These are phyloP conservation scores for Debaryomyces sp. DNA, from an alignment of 1,139 yeast genomes.

Conservation along the genomic window DNA sequence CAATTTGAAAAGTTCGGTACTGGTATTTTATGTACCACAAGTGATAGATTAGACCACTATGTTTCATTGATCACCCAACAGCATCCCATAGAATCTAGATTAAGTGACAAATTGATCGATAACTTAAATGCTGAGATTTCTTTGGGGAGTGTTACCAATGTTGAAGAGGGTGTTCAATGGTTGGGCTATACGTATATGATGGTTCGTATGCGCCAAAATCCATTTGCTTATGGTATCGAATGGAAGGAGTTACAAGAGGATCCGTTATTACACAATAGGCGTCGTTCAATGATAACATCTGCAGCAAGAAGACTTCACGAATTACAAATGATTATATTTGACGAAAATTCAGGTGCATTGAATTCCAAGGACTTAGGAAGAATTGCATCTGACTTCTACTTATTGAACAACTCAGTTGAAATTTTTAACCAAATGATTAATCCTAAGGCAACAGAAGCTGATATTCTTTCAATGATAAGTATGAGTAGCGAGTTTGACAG, in stretches of 20 bases:
- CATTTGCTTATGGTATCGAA: slow-evolving; percentile 89
- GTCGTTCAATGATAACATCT: slow-evolving; percentile 71
- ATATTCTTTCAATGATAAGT: slow-evolving; percentile 83
- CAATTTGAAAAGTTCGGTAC: slow-evolving; percentile 93
- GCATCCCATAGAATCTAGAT: slow-evolving; percentile 91
- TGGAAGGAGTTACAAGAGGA: slow-evolving; percentile 86
- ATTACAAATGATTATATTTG: slow-evolving; percentile 91
- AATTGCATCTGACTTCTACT: slow-evolving; percentile 90
- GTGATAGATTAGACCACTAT: slow-evolving; percentile 83
- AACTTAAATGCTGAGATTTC: slow-evolving; percentile 96
- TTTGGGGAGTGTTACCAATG: slow-evolving; percentile 90
- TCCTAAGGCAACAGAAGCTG: slow-evolving; percentile 90
- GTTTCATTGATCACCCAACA: slow-evolving; percentile 87
- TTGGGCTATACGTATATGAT: slow-evolving; percentile 92
- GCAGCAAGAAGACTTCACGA: slow-evolving; percentile 85
- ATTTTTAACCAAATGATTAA: slow-evolving; percentile 83
- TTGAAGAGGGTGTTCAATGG: slow-evolving; percentile 96
- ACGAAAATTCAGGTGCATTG: slow-evolving; percentile 79
- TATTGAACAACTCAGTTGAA: slow-evolving; percentile 83
- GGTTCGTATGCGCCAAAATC: slow-evolving; percentile 94
- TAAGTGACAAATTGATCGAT: slow-evolving; percentile 79
- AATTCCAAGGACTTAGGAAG: slow-evolving; percentile 90
- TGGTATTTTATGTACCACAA: slow-evolving; percentile 85
- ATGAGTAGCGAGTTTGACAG: slow-evolving; percentile 95
- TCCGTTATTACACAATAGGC: slow-evolving; percentile 71